Conservation (phyloP, 208 protist species). For the Trypanosoma mega region DNA sequence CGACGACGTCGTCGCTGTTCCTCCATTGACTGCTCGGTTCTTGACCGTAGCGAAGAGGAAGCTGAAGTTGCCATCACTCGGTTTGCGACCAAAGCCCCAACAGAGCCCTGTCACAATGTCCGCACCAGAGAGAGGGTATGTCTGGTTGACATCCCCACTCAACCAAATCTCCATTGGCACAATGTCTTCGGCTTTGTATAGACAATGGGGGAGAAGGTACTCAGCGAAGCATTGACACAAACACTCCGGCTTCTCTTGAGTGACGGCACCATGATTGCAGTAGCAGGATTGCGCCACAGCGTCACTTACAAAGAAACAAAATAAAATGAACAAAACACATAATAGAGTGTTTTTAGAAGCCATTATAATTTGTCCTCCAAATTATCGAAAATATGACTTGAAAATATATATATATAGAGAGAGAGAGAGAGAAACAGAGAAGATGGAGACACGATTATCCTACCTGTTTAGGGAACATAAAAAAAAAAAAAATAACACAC, state of each 20-base stretch:
- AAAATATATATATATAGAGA: background rate
- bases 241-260: slow-evolving; percentile 13
- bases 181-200: slow-evolving; percentile 31
- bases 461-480: too few relatives aligned
- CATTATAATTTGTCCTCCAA: too few relatives aligned
- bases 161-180: slow-evolving; percentile 33
- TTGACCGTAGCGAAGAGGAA: slow-evolving; percentile 4
- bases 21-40: background rate
- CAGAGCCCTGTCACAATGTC: slow-evolving; percentile 15
- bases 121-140: background rate
- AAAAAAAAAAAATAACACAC: slow-evolving; percentile 12
- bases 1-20: too few relatives aligned
- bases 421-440: background rate
- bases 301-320: background rate
- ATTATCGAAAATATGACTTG: too few relatives aligned
- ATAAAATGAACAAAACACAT: background rate
- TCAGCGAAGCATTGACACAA: slow-evolving; percentile 33
- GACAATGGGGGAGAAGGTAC: slow-evolving; percentile 47
- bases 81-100: background rate
- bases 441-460: background rate
- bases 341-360: background rate
- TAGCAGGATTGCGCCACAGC: slow-evolving; percentile 12
- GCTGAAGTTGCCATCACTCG: background rate
- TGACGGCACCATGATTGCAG: slow-evolving; percentile 37
- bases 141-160: background rate